These are phyloP conservation scores for Eimeria tenella DNA, from an alignment of 169 alveolate species.

Conservation along the genomic window DNA sequence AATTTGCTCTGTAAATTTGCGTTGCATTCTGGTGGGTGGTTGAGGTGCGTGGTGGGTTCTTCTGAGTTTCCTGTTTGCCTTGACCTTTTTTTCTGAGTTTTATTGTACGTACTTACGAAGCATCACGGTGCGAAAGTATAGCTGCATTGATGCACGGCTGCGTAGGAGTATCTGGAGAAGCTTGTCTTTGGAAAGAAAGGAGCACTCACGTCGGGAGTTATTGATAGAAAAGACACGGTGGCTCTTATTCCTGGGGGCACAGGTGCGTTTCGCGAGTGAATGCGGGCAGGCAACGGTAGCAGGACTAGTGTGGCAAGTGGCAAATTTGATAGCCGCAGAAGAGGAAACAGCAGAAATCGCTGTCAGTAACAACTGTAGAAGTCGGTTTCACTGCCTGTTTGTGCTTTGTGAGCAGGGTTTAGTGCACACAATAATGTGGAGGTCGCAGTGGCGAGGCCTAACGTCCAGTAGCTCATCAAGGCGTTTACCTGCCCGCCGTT, in stretches of 20 bases:
- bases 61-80: too few species aligned
- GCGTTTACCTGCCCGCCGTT: not conserved
- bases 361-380: not conserved
- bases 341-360: not conserved
- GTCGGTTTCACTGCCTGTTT: not conserved
- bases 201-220: conserved; percentile 56
- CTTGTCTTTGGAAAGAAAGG: conserved; percentile 54
- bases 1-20: too few species aligned
- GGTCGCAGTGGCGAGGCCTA: conserved; percentile 64
- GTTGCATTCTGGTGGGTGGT: too few species aligned
- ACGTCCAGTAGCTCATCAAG: conserved; percentile 27
- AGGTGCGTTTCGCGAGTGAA: not conserved
- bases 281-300: not conserved
- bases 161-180: conserved; percentile 61
- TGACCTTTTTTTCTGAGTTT: too few species aligned
- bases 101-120: too few species aligned
- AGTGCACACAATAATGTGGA: conserved; percentile 68
- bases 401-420: conserved; percentile 37
- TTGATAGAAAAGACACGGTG: conserved; percentile 48
- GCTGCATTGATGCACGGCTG: not conserved
- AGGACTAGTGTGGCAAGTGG: not conserved
- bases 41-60: too few species aligned
- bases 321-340: not conserved
- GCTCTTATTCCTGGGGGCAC: conserved; percentile 62
- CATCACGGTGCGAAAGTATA: too few species aligned